Evolutionary conservation across 768 basidiomycete genomes (phyloP).

Genomic region (Agrocybe praecox): DNA sequence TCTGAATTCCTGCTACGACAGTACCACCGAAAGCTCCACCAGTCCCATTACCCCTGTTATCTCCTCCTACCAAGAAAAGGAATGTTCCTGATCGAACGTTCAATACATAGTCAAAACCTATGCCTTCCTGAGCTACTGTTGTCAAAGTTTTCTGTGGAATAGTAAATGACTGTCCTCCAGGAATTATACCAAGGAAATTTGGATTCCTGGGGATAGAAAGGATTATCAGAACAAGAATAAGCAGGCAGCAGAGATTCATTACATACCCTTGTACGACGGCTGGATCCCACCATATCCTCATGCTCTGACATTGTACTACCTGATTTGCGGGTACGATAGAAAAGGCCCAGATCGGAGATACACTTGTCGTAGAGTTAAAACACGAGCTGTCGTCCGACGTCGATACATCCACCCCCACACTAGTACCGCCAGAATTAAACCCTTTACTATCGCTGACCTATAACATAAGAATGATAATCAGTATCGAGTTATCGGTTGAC

Average conservation of each 20-base stretch:
- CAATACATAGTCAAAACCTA: slow-evolving; percentile 73
- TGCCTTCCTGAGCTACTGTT: slow-evolving; percentile 43
- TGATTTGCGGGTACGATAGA: slow-evolving; percentile 63
- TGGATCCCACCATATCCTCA: slow-evolving; percentile 69
- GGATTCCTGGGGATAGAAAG: slow-evolving; percentile 41
- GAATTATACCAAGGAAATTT: slow-evolving; percentile 73
- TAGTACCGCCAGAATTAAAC: slow-evolving; percentile 79
- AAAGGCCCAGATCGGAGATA: slow-evolving; percentile 59
- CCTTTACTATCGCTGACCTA: slow-evolving; percentile 37
- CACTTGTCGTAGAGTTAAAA: slow-evolving; percentile 50
- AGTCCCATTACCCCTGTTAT: slow-evolving; percentile 64
- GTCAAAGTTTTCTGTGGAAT: slow-evolving; percentile 58
- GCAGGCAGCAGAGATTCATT: not conserved
- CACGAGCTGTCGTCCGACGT: slow-evolving; percentile 57
- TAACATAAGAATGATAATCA: slow-evolving; percentile 2
- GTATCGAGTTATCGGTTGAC: too few species aligned
- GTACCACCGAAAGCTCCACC: slow-evolving; percentile 65
- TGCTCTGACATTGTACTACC: slow-evolving; percentile 63
- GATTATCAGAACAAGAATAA: not conserved
- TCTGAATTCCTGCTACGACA: slow-evolving; percentile 53
- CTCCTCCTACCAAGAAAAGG: slow-evolving; percentile 68
- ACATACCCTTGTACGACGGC: slow-evolving; percentile 55
- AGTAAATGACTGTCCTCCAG: slow-evolving; percentile 75
- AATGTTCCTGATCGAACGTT: slow-evolving; percentile 66
- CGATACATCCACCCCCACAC: slow-evolving; percentile 59